Conservation (phyloP, 2,329 filamentous ascomycete species). For the Amesomyces nigricolor region DNA sequence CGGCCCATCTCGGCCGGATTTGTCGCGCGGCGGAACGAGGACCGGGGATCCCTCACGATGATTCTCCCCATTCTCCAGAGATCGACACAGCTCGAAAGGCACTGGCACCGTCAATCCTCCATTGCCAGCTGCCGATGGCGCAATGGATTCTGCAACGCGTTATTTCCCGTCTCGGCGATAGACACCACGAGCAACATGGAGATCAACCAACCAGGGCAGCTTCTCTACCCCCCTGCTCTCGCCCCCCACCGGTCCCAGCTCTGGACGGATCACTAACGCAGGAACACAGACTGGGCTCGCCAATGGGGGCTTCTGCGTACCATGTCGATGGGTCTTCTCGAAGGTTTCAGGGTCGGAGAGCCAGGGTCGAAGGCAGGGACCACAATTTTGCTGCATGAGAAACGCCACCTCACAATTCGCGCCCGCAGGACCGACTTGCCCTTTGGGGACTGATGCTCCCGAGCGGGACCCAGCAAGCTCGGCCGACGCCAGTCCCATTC, state of each 20-base stretch:
- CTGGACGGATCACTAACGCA: conserved; percentile 19
- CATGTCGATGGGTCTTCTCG: conserved; percentile 23
- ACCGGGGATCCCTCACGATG: background rate
- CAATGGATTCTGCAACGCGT: conserved; percentile 15
- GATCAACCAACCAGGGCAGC: conserved; percentile 2
- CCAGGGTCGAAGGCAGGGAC: too few relatives aligned
- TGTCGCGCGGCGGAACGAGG: background rate
- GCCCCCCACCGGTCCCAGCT: background rate
- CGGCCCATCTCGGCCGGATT: background rate
- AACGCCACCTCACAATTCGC: conserved; percentile 16
- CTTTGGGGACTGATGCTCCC: conserved; percentile 5
- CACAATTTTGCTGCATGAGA: conserved; percentile 9
- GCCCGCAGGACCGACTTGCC: conserved; percentile 1
- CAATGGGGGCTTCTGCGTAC: conserved; percentile 22
- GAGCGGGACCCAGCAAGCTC: background rate
- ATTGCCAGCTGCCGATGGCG: conserved; percentile 14
- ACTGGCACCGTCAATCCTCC: background rate
- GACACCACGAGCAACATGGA: background rate
- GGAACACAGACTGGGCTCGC: conserved; percentile 18
- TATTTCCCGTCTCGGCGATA: conserved; percentile 16
- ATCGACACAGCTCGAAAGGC: conserved; percentile 11
- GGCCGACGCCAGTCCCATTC: background rate
- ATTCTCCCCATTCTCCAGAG: background rate
- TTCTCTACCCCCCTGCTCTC: background rate
- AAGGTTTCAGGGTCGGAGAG: conserved; percentile 19